phyloP scores from a whole-genome alignment of 1,284 basidiomycete species.

The Pterulicium gracile region DNA sequence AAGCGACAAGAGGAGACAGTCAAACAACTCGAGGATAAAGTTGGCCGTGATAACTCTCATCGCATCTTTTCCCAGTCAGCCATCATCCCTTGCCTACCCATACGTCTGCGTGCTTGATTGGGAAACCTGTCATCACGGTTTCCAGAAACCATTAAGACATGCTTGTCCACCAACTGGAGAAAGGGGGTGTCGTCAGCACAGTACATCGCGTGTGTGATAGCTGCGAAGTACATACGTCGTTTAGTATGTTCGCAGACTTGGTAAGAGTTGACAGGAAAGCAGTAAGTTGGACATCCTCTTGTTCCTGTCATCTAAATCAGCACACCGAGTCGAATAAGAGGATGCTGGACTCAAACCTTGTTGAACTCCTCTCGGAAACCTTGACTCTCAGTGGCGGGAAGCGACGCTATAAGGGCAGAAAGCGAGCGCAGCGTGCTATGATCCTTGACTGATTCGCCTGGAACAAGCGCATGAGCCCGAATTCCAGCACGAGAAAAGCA shows the following conservation, averaged over 20 bases:
- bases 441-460: constrained; percentile 63
- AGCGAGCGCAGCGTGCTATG: constrained; percentile 78
- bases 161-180: constrained; percentile 57
- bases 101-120: background rate
- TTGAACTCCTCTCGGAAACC: constrained; percentile 79
- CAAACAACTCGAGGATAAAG: background rate
- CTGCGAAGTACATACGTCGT: constrained; percentile 57
- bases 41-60: constrained; percentile 5
- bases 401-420: constrained; percentile 73
- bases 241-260: constrained; percentile 77
- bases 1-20: background rate
- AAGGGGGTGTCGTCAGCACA: constrained; percentile 7
- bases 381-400: constrained; percentile 76
- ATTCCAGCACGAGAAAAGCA: no score
- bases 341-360: constrained; percentile 62
- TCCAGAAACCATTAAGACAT: constrained; percentile 37
- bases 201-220: constrained; percentile 2
- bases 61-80: background rate
- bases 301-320: constrained; percentile 52
- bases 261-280: constrained; percentile 83
- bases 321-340: constrained; percentile 5
- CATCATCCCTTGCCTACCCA: background rate
- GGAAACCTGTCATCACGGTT: background rate
- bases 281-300: constrained; percentile 90
- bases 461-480: no score